phyloP scores from a whole-genome alignment of 495 filamentous ascomycete species.

The Venustampulla echinocandica region DNA sequence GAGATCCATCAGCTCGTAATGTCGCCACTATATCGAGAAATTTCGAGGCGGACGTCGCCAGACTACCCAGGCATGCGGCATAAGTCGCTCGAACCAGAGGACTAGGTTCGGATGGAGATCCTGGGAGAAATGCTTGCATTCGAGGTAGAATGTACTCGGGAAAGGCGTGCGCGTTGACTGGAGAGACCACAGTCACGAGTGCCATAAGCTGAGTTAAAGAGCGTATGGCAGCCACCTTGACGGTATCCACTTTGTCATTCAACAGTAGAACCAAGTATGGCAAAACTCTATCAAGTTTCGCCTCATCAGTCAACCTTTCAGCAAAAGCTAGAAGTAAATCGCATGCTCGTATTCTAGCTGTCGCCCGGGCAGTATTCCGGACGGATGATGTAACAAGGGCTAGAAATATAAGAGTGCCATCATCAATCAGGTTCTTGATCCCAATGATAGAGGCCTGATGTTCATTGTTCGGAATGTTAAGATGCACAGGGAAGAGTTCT shows the following conservation, averaged over 20 bases:
- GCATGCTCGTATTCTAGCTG: constrained; percentile 81
- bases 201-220: constrained; percentile 82
- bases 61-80: constrained; percentile 81
- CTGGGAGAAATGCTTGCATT: constrained; percentile 60
- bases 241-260: constrained; percentile 70
- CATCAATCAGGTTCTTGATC: constrained; percentile 46
- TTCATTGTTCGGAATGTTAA: constrained; percentile 82
- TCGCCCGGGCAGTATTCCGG: constrained; percentile 77
- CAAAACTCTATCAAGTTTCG: constrained; percentile 88
- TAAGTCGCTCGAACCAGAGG: constrained; percentile 78
- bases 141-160: constrained; percentile 89
- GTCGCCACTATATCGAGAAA: constrained; percentile 90
- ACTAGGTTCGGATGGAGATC: constrained; percentile 45
- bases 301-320: constrained; percentile 87
- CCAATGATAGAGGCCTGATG: constrained; percentile 42
- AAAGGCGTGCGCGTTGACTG: constrained; percentile 91
- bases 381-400: constrained; percentile 80
- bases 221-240: constrained; percentile 76
- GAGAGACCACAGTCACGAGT: constrained; percentile 78
- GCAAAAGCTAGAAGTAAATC: constrained; percentile 90
- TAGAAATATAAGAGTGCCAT: constrained; percentile 88
- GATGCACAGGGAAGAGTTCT: constrained; percentile 60
- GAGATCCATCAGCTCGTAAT: constrained; percentile 72
- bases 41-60: constrained; percentile 79
- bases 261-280: constrained; percentile 79